Evolutionary conservation across 768 basidiomycete genomes (phyloP).

Genomic region (Phlebiopsis gigantea): DNA sequence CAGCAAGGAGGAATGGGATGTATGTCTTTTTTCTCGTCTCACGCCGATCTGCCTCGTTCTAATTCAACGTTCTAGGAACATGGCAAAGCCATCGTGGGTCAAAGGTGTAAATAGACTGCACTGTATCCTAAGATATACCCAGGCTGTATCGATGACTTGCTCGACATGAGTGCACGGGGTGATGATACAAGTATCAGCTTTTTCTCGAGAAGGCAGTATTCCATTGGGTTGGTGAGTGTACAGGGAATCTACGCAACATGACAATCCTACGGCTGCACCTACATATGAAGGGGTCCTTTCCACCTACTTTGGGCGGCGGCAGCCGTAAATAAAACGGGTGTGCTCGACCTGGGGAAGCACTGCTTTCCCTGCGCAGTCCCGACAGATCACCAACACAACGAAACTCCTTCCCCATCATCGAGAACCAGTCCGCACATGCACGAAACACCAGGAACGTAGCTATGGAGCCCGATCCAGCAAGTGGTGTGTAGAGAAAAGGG

Average conservation of each 20-base stretch:
- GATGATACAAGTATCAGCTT: not conserved
- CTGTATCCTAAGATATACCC: slow-evolving; percentile 1
- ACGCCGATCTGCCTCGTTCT: not conserved
- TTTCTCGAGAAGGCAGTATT: not conserved
- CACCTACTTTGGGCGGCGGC: not conserved
- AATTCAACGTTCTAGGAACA: slow-evolving; percentile 51
- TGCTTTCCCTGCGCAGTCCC: slow-evolving; percentile 31
- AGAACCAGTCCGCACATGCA: slow-evolving; percentile 8
- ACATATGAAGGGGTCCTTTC: slow-evolving; percentile 1
- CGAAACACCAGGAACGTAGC: slow-evolving; percentile 3
- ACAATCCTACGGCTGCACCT: slow-evolving; percentile 1
- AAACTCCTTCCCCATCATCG: slow-evolving; percentile 16
- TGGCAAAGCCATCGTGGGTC: slow-evolving; percentile 75
- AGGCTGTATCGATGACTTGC: not conserved
- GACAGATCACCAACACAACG: slow-evolving; percentile 22
- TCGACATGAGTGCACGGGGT: not conserved
- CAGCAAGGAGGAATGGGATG: slow-evolving; percentile 90
- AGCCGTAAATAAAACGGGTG: not conserved
- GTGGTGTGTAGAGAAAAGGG: slow-evolving; percentile 1
- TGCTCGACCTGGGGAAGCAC: slow-evolving; percentile 29
- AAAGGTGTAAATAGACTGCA: slow-evolving; percentile 66
- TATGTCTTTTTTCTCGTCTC: slow-evolving; percentile 29
- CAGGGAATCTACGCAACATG: slow-evolving; percentile 6
- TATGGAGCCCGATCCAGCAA: not conserved
- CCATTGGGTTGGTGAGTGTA: slow-evolving; percentile 4